Conservation (phyloP, 2,329 filamentous ascomycete species). For the Aphanocladium album region DNA sequence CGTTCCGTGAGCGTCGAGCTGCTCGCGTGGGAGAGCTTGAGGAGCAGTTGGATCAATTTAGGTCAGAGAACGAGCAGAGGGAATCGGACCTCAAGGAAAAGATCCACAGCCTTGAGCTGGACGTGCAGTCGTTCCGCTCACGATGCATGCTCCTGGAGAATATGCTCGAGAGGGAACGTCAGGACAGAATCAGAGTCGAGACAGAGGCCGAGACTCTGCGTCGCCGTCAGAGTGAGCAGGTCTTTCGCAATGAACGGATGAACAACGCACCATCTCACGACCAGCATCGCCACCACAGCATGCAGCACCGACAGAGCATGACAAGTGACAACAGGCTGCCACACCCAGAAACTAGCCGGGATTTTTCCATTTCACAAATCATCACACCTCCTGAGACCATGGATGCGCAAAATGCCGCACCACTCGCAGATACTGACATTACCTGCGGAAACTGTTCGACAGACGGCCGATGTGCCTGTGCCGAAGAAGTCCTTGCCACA, state of each 20-base stretch:
- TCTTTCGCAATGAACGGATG: constrained; percentile 24
- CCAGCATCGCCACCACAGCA: constrained; percentile 23
- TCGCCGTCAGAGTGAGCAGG: constrained; percentile 25
- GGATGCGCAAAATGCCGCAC: constrained; percentile 26
- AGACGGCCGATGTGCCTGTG: constrained; percentile 51
- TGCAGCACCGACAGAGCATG: constrained; percentile 23
- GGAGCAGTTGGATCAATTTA: constrained; percentile 59
- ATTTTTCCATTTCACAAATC: constrained; percentile 54
- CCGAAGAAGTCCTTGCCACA: constrained; percentile 52
- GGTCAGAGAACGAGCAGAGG: constrained; percentile 50
- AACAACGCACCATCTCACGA: constrained; percentile 5
- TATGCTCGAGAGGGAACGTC: constrained; percentile 55
- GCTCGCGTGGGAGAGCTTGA: constrained; percentile 75
- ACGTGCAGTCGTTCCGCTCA: constrained; percentile 60
- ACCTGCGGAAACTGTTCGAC: constrained; percentile 54
- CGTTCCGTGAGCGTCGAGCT: constrained; percentile 81
- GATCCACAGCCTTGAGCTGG: constrained; percentile 55
- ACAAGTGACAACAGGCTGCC: constrained; percentile 21
- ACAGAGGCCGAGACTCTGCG: constrained; percentile 34
- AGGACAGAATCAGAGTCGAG: constrained; percentile 41
- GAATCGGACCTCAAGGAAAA: constrained; percentile 55
- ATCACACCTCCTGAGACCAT: constrained; percentile 47
- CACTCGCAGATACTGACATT: constrained; percentile 27
- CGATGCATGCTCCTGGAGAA: constrained; percentile 59
- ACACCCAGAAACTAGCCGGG: constrained; percentile 29